Conservation (phyloP, 805 yeast species). For the Phaffomyces opuntiae region DNA sequence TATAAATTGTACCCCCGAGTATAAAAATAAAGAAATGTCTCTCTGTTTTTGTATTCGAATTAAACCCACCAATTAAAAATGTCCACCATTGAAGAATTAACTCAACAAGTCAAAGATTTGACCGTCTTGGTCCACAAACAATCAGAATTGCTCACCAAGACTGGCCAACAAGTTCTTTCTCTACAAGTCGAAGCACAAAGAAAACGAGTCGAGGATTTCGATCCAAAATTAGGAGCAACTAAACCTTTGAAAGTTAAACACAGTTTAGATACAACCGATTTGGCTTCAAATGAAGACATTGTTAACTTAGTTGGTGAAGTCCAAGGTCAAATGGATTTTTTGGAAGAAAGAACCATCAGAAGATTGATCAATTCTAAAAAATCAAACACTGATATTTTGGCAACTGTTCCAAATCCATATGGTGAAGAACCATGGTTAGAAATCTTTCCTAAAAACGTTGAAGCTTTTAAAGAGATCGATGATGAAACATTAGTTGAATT, state of each 20-base stretch:
- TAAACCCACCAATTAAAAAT: neutral
- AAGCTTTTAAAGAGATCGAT: conserved; percentile 41
- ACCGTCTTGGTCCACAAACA: conserved; percentile 56
- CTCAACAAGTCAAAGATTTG: conserved; percentile 42
- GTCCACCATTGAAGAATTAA: conserved; percentile 22
- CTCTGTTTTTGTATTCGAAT: too few species aligned
- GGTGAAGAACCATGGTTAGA: conserved; percentile 57
- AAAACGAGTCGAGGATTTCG: conserved; percentile 27
- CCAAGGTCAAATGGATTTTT: conserved; percentile 74
- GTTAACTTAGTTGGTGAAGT: conserved; percentile 84
- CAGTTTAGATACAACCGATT: conserved; percentile 42
- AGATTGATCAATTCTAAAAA: conserved; percentile 61
- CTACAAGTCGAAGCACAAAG: conserved; percentile 55
- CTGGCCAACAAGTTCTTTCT: conserved; percentile 74
- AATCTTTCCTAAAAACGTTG: conserved; percentile 52
- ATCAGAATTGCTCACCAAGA: conserved; percentile 54
- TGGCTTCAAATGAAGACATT: conserved; percentile 75
- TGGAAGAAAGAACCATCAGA: conserved; percentile 72
- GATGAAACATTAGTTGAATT: conserved; percentile 44
- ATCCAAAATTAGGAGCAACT: conserved; percentile 9
- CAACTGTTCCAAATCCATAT: conserved; percentile 70
- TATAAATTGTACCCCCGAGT: too few species aligned
- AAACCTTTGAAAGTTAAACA: neutral
- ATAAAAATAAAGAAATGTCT: too few species aligned
- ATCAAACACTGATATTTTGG: conserved; percentile 37